Percentiles rank a stretch among this genome's conserved stretches.
phyloP scores from a whole-genome alignment of 768 basidiomycete species.

The Tricholoma matsutake region DNA sequence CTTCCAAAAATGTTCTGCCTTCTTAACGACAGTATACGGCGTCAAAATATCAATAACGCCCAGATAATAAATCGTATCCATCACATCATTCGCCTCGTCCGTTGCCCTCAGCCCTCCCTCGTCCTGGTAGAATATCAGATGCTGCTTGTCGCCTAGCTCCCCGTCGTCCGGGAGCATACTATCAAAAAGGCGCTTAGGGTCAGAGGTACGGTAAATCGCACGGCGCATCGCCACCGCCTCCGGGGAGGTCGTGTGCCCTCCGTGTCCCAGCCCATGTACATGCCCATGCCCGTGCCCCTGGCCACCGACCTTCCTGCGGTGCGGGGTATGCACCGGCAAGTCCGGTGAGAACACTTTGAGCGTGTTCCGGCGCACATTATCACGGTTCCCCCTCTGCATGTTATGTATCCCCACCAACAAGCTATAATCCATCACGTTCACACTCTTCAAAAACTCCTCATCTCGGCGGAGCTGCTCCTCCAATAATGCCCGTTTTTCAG shows the following conservation, averaged over 20 bases:
- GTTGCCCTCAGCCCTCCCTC: constrained; percentile 92
- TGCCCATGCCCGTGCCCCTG: constrained; percentile 31
- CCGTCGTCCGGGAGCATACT: constrained; percentile 18
- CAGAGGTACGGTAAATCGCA: constrained; percentile 73
- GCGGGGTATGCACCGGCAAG: constrained; percentile 44
- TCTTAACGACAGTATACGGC: constrained; percentile 77
- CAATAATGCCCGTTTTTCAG: constrained; percentile 89
- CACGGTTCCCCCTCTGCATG: constrained; percentile 85
- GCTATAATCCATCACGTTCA: constrained; percentile 96
- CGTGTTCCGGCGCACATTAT: constrained; percentile 88
- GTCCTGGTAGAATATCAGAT: constrained; percentile 95
- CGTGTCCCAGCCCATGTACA: constrained; percentile 30
- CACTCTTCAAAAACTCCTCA: constrained; percentile 74
- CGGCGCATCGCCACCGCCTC: constrained; percentile 84
- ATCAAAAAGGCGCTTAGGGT: constrained; percentile 62
- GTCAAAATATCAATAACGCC: constrained; percentile 98
- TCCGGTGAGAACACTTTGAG: constrained; percentile 92
- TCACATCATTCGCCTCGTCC: constrained; percentile 71
- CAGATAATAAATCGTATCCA: constrained; percentile 86
- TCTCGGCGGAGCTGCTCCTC: constrained; percentile 91
- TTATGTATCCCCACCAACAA: constrained; percentile 93
- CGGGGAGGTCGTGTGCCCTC: constrained; percentile 40
- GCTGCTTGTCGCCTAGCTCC: constrained; percentile 53
- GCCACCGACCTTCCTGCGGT: constrained; percentile 50
- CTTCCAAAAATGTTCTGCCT: constrained; percentile 89